These are phyloP conservation scores for Pouteria glomerata DNA, from an alignment of 148 eudicot species.

Conservation along the genomic window DNA sequence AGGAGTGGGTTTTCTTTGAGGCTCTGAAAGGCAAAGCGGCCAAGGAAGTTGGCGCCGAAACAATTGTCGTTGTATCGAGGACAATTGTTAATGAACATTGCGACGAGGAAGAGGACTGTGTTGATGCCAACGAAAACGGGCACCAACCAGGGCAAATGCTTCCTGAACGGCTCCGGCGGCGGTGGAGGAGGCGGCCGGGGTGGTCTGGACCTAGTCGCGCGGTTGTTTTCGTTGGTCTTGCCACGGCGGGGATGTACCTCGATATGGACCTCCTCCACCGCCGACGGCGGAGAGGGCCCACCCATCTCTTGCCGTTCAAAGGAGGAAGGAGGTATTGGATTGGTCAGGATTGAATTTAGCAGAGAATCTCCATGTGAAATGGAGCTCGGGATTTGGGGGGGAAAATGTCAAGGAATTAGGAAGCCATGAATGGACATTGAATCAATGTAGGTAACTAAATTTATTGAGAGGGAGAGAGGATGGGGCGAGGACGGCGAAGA, in stretches of 20 bases:
- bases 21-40: constrained; percentile 66
- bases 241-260: constrained; percentile 22
- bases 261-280: constrained; percentile 27
- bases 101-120: constrained; percentile 33
- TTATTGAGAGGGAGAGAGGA: not conserved
- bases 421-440: not conserved
- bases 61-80: constrained; percentile 42
- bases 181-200: not conserved
- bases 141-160: constrained; percentile 57
- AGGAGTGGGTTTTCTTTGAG: constrained; percentile 69
- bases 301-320: constrained; percentile 17
- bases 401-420: not conserved
- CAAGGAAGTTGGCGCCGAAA: constrained; percentile 30
- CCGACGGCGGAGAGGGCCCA: constrained; percentile 26
- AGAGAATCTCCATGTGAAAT: not conserved
- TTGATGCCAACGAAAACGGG: constrained; percentile 42
- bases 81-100: constrained; percentile 69
- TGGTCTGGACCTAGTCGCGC: not conserved
- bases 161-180: constrained; percentile 29
- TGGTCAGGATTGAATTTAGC: constrained; percentile 2
- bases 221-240: not conserved
- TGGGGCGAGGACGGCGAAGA: not conserved
- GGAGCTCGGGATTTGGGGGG: not conserved
- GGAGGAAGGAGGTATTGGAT: not conserved
- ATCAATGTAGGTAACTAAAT: constrained; percentile 3